Base-by-base conservation (phyloP, 1,139 yeast genomes). In the Ashbya aceris region DNA sequence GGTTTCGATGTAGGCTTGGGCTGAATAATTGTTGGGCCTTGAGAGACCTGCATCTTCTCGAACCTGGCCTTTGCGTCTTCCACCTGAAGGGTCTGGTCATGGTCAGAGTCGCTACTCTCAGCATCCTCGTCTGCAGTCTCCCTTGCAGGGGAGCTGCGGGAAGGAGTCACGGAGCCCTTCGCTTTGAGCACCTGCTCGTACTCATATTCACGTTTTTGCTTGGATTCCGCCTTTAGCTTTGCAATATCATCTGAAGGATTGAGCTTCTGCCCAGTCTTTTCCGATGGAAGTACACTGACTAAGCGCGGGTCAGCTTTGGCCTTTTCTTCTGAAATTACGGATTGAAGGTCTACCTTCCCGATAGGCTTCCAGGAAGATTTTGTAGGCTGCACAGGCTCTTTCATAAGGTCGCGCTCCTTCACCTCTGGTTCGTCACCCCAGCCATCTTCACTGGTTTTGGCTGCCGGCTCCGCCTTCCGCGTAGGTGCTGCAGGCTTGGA, bases 351-450 rank as follows among this genome's bases (percentile, higher is more conserved):
- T 27, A 76, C 74, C 52, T 73, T 74, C 20, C 82, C 82, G 40
- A 74, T 66, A 32, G 82, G 81, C 50, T 73, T 68, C 60, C 74
- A 76, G 8, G 74, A 55, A 2, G 77, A 69, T 41, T 62, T 62
- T 37, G 68, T 68, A 39, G 73, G 66, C 56, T 68, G 72, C 53
- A 83, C 66, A 28, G 91, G 91, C 41, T 75, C 68, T 51, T 76
- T 62, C 7, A 68, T 58, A 50, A 83, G 78, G 55, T 83, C 91
- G 56, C 91, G 74, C 52, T 78, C 89, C 58, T 79, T 73, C 39
- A 80, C 70, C 57, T 79, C 93, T 44, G 73, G 72, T 48, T 68
- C 71, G 53, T 72, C 76, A 4, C 23, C 23, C 84, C 84, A 78
- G 39, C 73, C 85, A 50, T 77, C 83, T 31, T 71, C 75, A 12